Evolutionary conservation across 2,329 filamentous ascomycete species (phyloP).

Genomic region (Botrytis tulipae): DNA sequence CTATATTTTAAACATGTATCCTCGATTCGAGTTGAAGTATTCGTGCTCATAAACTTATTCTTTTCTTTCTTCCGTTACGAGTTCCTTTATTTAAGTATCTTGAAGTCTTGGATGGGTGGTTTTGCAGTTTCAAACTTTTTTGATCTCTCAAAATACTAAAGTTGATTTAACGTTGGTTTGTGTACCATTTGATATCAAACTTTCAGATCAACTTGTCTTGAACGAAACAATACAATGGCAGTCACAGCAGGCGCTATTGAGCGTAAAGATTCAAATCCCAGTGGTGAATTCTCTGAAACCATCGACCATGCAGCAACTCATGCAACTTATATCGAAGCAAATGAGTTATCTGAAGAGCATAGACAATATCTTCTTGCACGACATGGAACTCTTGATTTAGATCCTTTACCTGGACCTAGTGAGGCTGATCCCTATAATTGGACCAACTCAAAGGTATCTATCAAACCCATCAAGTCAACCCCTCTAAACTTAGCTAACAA

Average conservation of each 20-base stretch:
- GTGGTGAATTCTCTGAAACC: conserved; percentile 1
- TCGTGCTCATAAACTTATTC: background rate
- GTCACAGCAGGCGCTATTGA: background rate
- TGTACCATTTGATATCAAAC: background rate
- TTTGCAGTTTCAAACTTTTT: background rate
- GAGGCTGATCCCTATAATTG: conserved; percentile 54
- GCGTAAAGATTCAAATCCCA: conserved; percentile 7
- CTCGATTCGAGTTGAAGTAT: background rate
- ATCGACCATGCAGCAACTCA: conserved; percentile 7
- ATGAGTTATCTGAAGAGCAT: conserved; percentile 18
- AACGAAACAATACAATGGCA: background rate
- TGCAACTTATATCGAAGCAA: conserved; percentile 7
- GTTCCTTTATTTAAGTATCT: background rate
- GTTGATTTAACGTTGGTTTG: background rate
- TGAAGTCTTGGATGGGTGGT: background rate
- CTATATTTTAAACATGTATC: background rate
- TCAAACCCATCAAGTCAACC: background rate
- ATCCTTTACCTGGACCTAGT: conserved; percentile 20
- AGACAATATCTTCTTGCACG: conserved; percentile 21
- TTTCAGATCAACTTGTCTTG: background rate
- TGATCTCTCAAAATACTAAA: background rate
- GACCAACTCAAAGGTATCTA: conserved; percentile 48
- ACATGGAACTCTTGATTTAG: conserved; percentile 23
- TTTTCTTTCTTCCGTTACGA: background rate
- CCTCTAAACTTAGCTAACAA: background rate